These are phyloP conservation scores for Physocladia obscura DNA, from an alignment of 192 early-diverging fungal species.

Conservation along the genomic window DNA sequence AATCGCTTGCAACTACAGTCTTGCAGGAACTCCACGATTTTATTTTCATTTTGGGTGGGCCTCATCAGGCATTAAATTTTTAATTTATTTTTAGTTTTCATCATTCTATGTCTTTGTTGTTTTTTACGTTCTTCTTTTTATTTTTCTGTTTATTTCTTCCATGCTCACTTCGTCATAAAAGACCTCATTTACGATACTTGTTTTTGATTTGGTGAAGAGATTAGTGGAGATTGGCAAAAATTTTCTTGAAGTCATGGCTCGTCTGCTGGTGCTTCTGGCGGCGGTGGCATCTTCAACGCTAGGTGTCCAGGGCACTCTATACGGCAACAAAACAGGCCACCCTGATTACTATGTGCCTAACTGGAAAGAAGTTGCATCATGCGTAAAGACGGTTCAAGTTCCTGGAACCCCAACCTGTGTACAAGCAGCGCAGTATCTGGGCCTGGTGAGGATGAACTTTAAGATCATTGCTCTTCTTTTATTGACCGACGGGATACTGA, in stretches of 20 bases:
- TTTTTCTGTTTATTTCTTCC: not conserved
- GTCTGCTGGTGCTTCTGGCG: too few relatives aligned
- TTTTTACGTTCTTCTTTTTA: too few relatives aligned
- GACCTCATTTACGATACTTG: too few relatives aligned
- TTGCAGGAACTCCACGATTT: not conserved
- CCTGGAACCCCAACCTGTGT: slow-evolving; percentile 14
- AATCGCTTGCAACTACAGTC: slow-evolving; percentile 15
- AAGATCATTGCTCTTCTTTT: not conserved
- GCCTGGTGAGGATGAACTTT: not conserved
- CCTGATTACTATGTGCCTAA: not conserved
- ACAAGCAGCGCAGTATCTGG: not conserved
- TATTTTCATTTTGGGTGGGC: not conserved
- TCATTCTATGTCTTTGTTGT: too few relatives aligned
- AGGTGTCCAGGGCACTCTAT: too few relatives aligned
- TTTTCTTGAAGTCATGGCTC: too few relatives aligned
- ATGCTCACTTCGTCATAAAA: too few relatives aligned
- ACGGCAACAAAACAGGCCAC: not conserved
- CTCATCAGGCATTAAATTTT: too few relatives aligned
- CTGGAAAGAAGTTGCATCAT: not conserved
- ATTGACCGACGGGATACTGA: not conserved
- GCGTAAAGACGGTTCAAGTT: not conserved
- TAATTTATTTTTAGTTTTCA: too few relatives aligned
- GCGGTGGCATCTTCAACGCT: too few relatives aligned
- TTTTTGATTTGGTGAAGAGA: too few relatives aligned
- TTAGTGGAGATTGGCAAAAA: too few relatives aligned